These are phyloP conservation scores for Russula emetica DNA, from an alignment of 768 basidiomycete genomes.

Conservation along the genomic window DNA sequence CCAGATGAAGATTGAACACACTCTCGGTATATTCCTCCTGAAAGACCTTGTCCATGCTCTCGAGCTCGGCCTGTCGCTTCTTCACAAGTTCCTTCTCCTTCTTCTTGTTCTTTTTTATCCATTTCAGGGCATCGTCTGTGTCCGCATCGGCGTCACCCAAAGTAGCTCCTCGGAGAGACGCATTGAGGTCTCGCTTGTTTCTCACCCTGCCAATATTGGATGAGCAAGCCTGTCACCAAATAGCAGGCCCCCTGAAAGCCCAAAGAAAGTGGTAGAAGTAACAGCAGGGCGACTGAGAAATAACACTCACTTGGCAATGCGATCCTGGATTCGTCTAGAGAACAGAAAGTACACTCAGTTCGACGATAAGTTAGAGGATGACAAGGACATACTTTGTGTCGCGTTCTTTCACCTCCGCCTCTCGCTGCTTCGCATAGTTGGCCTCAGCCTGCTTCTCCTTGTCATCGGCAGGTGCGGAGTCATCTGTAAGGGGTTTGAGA, in stretches of 20 bases:
- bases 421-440: constrained; percentile 75
- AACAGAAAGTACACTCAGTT: constrained; percentile 24
- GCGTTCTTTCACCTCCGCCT: constrained; percentile 62
- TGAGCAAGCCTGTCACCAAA: constrained; percentile 44
- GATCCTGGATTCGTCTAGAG: constrained; percentile 62
- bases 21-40: constrained; percentile 85
- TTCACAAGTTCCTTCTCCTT: constrained; percentile 82
- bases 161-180: constrained; percentile 87
- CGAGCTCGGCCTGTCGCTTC: constrained; percentile 77
- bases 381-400: constrained; percentile 61
- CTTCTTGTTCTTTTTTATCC: constrained; percentile 91
- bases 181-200: constrained; percentile 89
- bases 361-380: constrained; percentile 14
- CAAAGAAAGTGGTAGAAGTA: constrained; percentile 34
- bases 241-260: constrained; percentile 32
- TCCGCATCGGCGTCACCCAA: constrained; percentile 83
- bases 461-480: constrained; percentile 61
- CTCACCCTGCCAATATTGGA: constrained; percentile 61
- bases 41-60: constrained; percentile 74
- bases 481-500: constrained; percentile 88
- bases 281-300: constrained; percentile 26
- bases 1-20: constrained; percentile 39
- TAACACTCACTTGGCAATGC: constrained; percentile 84
- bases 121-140: constrained; percentile 75
- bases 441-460: constrained; percentile 81